Evolutionary conservation across 768 basidiomycete species (phyloP).

Genomic region (Mycena galopus): DNA sequence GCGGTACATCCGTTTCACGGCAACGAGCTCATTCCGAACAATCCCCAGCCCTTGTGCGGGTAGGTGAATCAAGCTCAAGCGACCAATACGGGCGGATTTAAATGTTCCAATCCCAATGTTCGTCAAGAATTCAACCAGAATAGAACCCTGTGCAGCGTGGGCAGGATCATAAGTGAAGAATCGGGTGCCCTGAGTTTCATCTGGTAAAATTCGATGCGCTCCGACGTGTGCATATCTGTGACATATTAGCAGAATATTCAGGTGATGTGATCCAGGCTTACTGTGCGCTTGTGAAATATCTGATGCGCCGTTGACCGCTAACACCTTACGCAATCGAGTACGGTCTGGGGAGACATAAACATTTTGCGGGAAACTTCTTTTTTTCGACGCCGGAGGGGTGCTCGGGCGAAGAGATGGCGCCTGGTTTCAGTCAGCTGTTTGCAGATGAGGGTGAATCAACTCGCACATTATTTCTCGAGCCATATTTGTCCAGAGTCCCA

Average conservation of each 20-base stretch:
- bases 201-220: constrained; percentile 10
- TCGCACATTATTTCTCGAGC: not conserved
- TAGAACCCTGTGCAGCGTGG: not conserved
- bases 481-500: not conserved
- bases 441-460: not conserved
- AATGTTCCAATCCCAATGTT: constrained; percentile 12
- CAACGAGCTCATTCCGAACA: not conserved
- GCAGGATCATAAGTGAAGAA: not conserved
- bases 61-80: constrained; percentile 4
- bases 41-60: not conserved
- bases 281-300: not conserved
- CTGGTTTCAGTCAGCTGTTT: not conserved
- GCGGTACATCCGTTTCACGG: constrained; percentile 8
- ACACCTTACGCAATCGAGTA: not conserved
- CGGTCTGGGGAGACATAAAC: constrained; percentile 18
- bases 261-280: not conserved
- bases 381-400: constrained; percentile 11
- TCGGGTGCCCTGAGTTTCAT: not conserved
- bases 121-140: not conserved
- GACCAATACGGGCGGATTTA: not conserved
- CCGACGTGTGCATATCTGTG: not conserved
- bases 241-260: not conserved
- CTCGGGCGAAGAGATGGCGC: not conserved
- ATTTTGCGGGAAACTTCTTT: constrained; percentile 1
- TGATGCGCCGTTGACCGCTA: constrained; percentile 2